Evolutionary conservation across 768 basidiomycete genomes (phyloP).

Genomic region (Boletellus sp.): DNA sequence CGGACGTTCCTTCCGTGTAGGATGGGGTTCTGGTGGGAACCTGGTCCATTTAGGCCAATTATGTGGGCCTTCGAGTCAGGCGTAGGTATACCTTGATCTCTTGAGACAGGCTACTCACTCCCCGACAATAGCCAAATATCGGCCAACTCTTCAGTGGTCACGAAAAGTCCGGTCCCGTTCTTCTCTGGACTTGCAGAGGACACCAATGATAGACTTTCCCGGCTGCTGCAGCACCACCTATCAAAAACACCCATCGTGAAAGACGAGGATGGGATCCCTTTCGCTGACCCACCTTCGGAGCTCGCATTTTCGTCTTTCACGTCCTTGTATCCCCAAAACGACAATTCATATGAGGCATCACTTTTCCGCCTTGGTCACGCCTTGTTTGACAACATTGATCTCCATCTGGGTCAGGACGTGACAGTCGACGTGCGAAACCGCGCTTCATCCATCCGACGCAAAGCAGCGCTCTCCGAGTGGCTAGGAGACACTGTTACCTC

Average conservation of each 20-base stretch:
- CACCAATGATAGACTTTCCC: conserved; percentile 43
- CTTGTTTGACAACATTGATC: conserved; percentile 81
- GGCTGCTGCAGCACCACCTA: conserved; percentile 75
- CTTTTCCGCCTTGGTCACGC: conserved; percentile 87
- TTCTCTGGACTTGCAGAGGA: conserved; percentile 33
- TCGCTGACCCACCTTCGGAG: conserved; percentile 56
- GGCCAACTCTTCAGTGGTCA: conserved; percentile 62
- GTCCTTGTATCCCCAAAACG: conserved; percentile 64
- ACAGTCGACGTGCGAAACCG: conserved; percentile 62
- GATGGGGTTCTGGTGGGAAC: conserved; percentile 82
- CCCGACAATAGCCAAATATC: conserved; percentile 42
- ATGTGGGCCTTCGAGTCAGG: conserved; percentile 50
- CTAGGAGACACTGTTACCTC: conserved; percentile 68
- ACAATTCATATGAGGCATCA: conserved; percentile 69
- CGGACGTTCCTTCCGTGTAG: conserved; percentile 84
- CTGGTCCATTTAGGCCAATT: conserved; percentile 76
- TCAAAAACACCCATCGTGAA: conserved; percentile 64
- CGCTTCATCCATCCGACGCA: conserved; percentile 62
- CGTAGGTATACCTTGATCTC: conserved; percentile 41
- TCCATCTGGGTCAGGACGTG: conserved; percentile 50
- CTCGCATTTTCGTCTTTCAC: conserved; percentile 80
- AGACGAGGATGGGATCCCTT: conserved; percentile 69
- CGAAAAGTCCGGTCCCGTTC: conserved; percentile 46
- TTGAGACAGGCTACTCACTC: conserved; percentile 7
- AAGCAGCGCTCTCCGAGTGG: conserved; percentile 81